phyloP scores from a whole-genome alignment of 2,329 filamentous ascomycete species.

The Xylaria sp. region DNA sequence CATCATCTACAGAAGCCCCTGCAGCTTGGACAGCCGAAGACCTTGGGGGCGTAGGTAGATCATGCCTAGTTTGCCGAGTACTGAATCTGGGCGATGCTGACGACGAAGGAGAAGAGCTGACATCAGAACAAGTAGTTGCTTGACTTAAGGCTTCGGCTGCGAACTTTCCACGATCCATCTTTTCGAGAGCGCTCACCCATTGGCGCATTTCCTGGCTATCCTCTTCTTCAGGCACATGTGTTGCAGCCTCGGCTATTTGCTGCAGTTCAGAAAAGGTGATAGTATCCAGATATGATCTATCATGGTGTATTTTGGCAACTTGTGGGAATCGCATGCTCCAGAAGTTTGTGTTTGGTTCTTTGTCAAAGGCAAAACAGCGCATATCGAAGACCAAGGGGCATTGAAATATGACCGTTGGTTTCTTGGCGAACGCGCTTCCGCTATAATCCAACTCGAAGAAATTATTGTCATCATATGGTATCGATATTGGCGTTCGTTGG shows the following conservation, averaged over 20 bases:
- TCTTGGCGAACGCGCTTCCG: conserved; percentile 58
- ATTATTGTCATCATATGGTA: conserved; percentile 53
- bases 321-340: conserved; percentile 81
- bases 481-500: conserved; percentile 58
- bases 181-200: conserved; percentile 72
- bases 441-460: conserved; percentile 57
- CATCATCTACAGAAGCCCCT: background rate
- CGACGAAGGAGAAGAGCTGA: conserved; percentile 34
- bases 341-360: conserved; percentile 73
- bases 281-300: conserved; percentile 76
- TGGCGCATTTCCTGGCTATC: conserved; percentile 69
- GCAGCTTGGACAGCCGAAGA: conserved; percentile 26
- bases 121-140: conserved; percentile 53
- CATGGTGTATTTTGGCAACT: conserved; percentile 80
- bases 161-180: conserved; percentile 60
- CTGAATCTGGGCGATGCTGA: conserved; percentile 17
- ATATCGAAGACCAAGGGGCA: conserved; percentile 82
- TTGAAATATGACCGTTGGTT: conserved; percentile 68
- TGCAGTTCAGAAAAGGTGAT: conserved; percentile 78
- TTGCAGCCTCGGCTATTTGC: conserved; percentile 69
- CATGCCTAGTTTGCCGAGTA: background rate
- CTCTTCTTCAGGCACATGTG: conserved; percentile 59
- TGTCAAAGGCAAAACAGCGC: conserved; percentile 82
- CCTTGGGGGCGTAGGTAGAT: conserved; percentile 19
- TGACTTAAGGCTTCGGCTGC: conserved; percentile 60